phyloP scores from a whole-genome alignment of 1,139 yeast genomes.

The Scheffersomyces segobiensis region DNA sequence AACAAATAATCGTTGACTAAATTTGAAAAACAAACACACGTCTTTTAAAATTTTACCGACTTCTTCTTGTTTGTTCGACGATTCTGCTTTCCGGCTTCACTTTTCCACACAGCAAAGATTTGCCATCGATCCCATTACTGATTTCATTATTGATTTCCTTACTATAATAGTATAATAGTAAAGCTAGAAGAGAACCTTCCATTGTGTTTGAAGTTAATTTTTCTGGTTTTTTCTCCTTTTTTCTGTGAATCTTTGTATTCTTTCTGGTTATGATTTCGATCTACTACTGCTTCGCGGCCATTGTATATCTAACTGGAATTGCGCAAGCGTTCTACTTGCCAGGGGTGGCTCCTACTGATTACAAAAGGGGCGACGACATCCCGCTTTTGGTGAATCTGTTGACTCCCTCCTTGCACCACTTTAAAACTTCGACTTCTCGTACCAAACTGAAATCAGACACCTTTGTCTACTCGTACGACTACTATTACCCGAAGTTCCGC shows the following conservation, averaged over 20 bases:
- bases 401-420: slow-evolving; percentile 70
- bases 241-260: background rate
- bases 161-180: background rate
- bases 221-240: background rate
- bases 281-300: slow-evolving; percentile 9
- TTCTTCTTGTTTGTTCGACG: background rate
- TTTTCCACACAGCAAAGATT: background rate
- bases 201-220: background rate
- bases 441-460: slow-evolving; percentile 41
- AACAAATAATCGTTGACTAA: background rate
- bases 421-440: slow-evolving; percentile 23
- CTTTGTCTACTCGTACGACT: slow-evolving; percentile 75
- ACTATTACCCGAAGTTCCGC: slow-evolving; percentile 80
- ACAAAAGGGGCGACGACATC: slow-evolving; percentile 66
- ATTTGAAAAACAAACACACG: background rate
- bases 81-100: background rate
- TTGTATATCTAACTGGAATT: slow-evolving; percentile 21
- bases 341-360: slow-evolving; percentile 93
- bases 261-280: background rate
- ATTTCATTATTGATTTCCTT: background rate
- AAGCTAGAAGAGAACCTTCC: background rate
- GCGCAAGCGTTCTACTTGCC: slow-evolving; percentile 78
- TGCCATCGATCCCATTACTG: background rate
- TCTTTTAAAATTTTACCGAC: background rate
- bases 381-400: slow-evolving; percentile 86